phyloP scores from a whole-genome alignment of 148 eudicot species.

The Rhododendron molle region DNA sequence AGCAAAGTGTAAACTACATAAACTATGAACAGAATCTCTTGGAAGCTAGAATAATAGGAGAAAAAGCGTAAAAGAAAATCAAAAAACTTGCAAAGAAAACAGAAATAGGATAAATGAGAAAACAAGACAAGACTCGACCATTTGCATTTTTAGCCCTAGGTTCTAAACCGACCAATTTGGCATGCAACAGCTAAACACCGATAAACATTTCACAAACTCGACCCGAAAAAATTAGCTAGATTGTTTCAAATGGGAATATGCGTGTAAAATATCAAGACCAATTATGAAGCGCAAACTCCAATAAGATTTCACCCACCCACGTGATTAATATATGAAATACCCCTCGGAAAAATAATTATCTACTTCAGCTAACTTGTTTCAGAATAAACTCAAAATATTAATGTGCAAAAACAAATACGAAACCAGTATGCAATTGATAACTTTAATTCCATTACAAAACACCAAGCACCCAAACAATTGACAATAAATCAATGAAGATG shows the following conservation, averaged over 20 bases:
- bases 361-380: background rate
- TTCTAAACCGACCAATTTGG: background rate
- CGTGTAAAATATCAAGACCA: background rate
- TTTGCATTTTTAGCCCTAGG: background rate
- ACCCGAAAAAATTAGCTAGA: background rate
- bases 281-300: background rate
- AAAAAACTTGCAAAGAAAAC: background rate
- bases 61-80: background rate
- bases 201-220: background rate
- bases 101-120: background rate
- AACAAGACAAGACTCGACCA: background rate
- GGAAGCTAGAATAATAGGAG: no score
- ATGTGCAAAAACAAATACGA: background rate
- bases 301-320: background rate
- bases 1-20: slow-evolving; percentile 6
- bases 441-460: background rate
- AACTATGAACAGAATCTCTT: background rate
- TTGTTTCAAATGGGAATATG: background rate
- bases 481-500: background rate
- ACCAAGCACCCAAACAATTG: slow-evolving; percentile 4
- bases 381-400: background rate
- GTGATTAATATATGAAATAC: background rate
- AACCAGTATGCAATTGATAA: background rate
- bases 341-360: background rate
- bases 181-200: background rate